Evolutionary conservation across 441 rosid genomes (phyloP), one percentile per base, ranked within the genome.

Genomic region (Erodium trifolium): DNA sequence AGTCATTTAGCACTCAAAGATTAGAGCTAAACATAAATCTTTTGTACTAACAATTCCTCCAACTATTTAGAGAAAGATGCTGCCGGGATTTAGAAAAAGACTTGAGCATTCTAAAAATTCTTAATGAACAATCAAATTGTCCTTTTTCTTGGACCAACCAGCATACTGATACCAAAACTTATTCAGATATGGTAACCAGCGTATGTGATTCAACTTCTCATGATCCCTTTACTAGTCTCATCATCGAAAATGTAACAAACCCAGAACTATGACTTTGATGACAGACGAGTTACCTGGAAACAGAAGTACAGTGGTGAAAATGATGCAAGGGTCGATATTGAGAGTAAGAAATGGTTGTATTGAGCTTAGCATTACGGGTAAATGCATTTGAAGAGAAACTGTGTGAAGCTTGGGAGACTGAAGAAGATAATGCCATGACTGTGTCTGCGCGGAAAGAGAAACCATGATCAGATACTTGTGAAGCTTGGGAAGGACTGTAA

Each of bases 391-490:
- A 66, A 4, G 76, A 64, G 45, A 76, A 67, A 57, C 68, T 14
- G 45, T 72, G 71, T 2, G 71, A 68, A 6, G 72, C 51, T 39
- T 64, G 67, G 31, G 78, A 75, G 68, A 80, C 68, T 68, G 74
- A 66, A 23, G 82, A 66, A 43, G 83, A 71, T 67, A 68, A 73
- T 57, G 74, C 86, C 84, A 79, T 73, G 67, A 59, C 67, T 9
- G 11, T 14, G 60, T 1, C 60, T 53, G 60, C 60, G 14, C 18
- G 17, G 60, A 17, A 53, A 53, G 17, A 53, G 16, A 53, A 53
- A 5, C 8, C 60, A 53, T 14, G 53, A 45, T 51, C 27, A 23
- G 27, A 23, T 23, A 23, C 27, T 23, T 23, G 1, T 23, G 0
- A 23, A n/a, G n/a, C n/a, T n/a, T n/a, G n/a, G n/a, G n/a, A n/a